These are phyloP conservation scores for Sutorius eximius DNA, from an alignment of 1,284 basidiomycete species.

Conservation along the genomic window DNA sequence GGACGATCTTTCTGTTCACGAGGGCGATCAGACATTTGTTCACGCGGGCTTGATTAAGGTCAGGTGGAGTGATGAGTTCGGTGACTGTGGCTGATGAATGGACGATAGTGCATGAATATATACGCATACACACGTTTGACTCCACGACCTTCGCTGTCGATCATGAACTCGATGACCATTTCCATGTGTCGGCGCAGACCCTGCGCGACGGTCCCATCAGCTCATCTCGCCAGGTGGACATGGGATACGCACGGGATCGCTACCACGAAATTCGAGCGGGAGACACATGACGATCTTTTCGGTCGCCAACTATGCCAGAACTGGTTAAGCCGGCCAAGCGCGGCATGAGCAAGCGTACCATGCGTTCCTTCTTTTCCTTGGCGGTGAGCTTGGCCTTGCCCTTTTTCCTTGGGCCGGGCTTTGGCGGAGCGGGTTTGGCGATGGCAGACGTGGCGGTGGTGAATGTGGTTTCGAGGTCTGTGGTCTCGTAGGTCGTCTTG, in stretches of 20 bases:
- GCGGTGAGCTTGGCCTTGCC: constrained; percentile 67
- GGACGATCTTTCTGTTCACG: constrained; percentile 83
- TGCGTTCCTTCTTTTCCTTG: constrained; percentile 83
- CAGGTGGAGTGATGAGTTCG: constrained; percentile 78
- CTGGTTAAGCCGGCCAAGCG: background rate
- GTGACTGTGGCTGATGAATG: constrained; percentile 50
- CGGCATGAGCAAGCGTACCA: constrained; percentile 42
- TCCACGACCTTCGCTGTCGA: constrained; percentile 54
- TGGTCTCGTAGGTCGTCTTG: constrained; percentile 44
- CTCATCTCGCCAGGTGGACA: background rate
- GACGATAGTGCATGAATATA: background rate
- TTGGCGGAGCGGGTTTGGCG: constrained; percentile 37
- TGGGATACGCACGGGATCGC: constrained; percentile 64
- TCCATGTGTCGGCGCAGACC: constrained; percentile 76
- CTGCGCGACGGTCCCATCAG: constrained; percentile 35
- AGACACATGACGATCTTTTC: constrained; percentile 77
- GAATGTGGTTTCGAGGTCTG: constrained; percentile 35
- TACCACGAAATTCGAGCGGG: constrained; percentile 89
- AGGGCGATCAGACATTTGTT: constrained; percentile 93
- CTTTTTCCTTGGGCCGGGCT: constrained; percentile 54
- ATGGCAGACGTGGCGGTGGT: constrained; percentile 43
- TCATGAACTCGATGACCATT: constrained; percentile 66
- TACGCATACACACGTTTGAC: constrained; percentile 50
- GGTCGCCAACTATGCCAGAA: constrained; percentile 51
- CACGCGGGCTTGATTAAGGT: constrained; percentile 83